These are phyloP conservation scores for Colletotrichum navitas DNA, from an alignment of 2,329 filamentous ascomycete genomes.

Conservation along the genomic window DNA sequence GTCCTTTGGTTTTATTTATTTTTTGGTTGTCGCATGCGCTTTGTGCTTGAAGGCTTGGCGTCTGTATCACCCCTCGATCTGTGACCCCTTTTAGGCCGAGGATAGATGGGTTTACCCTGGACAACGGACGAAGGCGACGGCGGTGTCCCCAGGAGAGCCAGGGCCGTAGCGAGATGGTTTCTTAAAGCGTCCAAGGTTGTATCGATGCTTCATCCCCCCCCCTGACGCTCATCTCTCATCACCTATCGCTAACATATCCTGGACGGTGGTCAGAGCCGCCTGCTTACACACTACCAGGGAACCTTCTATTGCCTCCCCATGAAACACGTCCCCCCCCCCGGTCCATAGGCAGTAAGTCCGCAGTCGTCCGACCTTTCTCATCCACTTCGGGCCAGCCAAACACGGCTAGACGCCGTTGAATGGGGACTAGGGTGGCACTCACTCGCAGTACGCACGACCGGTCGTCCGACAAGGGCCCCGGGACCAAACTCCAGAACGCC, in stretches of 20 bases:
- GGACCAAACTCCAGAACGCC: constrained; percentile 16
- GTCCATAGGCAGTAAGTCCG: constrained; percentile 5
- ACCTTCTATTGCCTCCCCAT: constrained; percentile 31
- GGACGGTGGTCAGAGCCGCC: constrained; percentile 10
- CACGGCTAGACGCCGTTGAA: constrained; percentile 38
- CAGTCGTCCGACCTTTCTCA: constrained; percentile 37
- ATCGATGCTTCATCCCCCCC: neutral
- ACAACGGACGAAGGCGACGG: constrained; percentile 27
- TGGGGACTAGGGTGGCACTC: constrained; percentile 7
- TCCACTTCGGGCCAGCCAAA: constrained; percentile 36
- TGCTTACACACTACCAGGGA: constrained; percentile 24
- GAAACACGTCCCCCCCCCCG: constrained; percentile 36
- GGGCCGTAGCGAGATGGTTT: constrained; percentile 9
- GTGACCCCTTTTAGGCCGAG: constrained; percentile 35
- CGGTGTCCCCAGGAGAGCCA: constrained; percentile 6
- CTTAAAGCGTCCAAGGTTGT: constrained; percentile 14
- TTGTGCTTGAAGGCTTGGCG: constrained; percentile 32
- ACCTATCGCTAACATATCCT: constrained; percentile 10
- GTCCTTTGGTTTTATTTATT: neutral
- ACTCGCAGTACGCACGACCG: constrained; percentile 13
- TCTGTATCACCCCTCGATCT: constrained; percentile 38
- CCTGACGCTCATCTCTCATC: neutral
- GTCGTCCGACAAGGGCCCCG: constrained; percentile 9
- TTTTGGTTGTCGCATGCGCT: constrained; percentile 17
- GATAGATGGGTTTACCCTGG: constrained; percentile 20